These are phyloP conservation scores for Hymenoscyphus salicellus DNA, from an alignment of 2,329 filamentous ascomycete species.

Conservation along the genomic window DNA sequence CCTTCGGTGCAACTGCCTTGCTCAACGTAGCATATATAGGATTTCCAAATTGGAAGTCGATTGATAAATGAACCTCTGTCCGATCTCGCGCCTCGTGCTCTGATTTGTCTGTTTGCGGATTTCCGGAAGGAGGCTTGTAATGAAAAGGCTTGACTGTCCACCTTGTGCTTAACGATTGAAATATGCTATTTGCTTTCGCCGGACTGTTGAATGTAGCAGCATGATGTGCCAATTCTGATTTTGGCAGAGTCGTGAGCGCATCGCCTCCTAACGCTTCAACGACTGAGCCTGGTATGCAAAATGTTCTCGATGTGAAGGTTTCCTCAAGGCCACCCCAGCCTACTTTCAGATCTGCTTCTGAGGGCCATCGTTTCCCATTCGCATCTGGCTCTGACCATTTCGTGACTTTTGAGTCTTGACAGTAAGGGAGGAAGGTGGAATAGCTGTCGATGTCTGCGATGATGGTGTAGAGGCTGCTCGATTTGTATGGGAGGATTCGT, in stretches of 20 bases:
- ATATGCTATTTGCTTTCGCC: constrained; percentile 49
- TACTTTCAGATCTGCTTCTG: constrained; percentile 73
- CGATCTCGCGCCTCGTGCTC: constrained; percentile 39
- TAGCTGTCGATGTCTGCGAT: constrained; percentile 89
- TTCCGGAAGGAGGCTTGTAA: constrained; percentile 44
- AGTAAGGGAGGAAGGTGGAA: constrained; percentile 86
- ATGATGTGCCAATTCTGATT: constrained; percentile 41
- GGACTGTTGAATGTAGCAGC: constrained; percentile 39
- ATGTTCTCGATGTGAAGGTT: constrained; percentile 74
- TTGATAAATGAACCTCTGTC: constrained; percentile 72
- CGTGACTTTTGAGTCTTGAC: constrained; percentile 73
- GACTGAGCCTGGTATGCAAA: constrained; percentile 68
- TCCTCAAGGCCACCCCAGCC: constrained; percentile 85
- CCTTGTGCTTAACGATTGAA: constrained; percentile 66
- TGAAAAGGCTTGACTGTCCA: constrained; percentile 61
- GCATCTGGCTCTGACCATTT: constrained; percentile 60
- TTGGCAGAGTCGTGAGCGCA: constrained; percentile 45
- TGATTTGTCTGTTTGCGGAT: constrained; percentile 32
- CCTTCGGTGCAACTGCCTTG: constrained; percentile 74
- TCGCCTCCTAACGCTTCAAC: constrained; percentile 76
- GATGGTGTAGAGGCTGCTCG: constrained; percentile 70
- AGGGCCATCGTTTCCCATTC: constrained; percentile 57
- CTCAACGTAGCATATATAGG: constrained; percentile 84
- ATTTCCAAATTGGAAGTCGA: constrained; percentile 83
- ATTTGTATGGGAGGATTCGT: constrained; percentile 73